Base-by-base conservation (phyloP, 78 protist genomes). In the Dictyostelium intermedium region DNA sequence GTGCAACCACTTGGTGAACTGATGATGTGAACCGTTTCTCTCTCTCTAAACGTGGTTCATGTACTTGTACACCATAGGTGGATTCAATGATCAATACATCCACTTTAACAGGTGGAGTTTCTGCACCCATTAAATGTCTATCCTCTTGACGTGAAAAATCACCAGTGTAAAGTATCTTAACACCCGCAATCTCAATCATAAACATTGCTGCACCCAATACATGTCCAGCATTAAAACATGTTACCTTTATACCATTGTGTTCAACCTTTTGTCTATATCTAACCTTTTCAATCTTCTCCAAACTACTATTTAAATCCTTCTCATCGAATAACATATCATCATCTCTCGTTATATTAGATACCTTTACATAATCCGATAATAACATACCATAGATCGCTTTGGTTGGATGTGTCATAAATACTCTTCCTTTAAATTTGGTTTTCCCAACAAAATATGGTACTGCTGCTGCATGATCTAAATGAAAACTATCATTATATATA, bases 131-230 rank as follows among this genome's bases (percentile, higher is more conserved):
- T 61, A 99, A 86, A 69, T 98, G 99, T 35, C 99, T 82, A 83
- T 99, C 99, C 32, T 96, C 99, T 39, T 98, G 95, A 60, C 97
- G 86, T 43, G 98, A 94, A 84, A 95, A 99, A 77, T 99, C 99
- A 14, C 99, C 99, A 1, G 99, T 98, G 96, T 99, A 99, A 25
- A 98, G 93, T 14, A 98, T 76, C 91, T 92, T 83, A 1, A 95
- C 94, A 35, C 99, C 99, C 0, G 99, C 99, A 60, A 99, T 98
- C 41, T 98, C 98, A 11, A 99, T 66, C 85, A 87, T 37, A 93
- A 98, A 98, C 99, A 98, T 98, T 37, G 98, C 98, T 2, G 99
- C 99, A 14, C 99, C 99, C 32, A 99, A 96, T 16, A 99, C 99
- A 91, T 99, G 99, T 5, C 99, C 99, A 1, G 99, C 99, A 53